Evolutionary conservation across 225 moss, liverwort and hornwort genomes (phyloP), one percentile per base, ranked within the genome.

Genomic region (Marchantia paleacea): DNA sequence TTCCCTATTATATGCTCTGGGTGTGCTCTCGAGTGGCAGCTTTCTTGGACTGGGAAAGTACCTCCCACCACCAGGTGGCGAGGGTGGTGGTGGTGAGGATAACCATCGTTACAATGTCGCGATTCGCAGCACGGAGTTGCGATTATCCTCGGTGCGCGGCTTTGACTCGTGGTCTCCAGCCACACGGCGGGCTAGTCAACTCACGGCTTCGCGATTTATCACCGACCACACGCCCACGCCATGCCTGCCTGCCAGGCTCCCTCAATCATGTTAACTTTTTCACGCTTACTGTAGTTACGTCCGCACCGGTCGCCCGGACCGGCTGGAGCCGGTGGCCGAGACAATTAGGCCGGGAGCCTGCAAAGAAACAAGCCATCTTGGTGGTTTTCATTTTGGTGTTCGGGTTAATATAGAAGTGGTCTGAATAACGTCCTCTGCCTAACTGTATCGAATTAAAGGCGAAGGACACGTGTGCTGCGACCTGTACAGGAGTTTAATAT

Each of bases 191-290:
- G 24, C 14, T 78, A 68, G 68, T 66, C 68, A 68, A 78, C 68
- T 15, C 78, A 26, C 50, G 8, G 66, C 51, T 67, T 67, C 68
- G 66, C 78, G 64, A 68, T 78, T 78, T 66, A 68, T 78, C 78
- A 78, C 78, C 66, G 50, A 67, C 78, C 63, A 78, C 78, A 20
- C 54, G n/a, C 30, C 31, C 76, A 76, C 76, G 76, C 76, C 57
- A 60, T 47, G 25, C 78, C 25, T 63, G 77, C 77, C 19, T 8
- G 58, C 77, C 13, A 4, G 20, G 9, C 25, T 29, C 14, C 4
- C 19, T 24, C 61, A 77, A 61, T 77, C 61, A 76, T 58, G 76
- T 74, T 25, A 22, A 54, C 53, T 74, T 74, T 57, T 74, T 28
- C 52, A 55, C 25, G 54, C 26, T 73, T 55, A 74, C 54, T 54